Conservation (phyloP, 352 stramenopile species). For the Phytophthora palmivora region DNA sequence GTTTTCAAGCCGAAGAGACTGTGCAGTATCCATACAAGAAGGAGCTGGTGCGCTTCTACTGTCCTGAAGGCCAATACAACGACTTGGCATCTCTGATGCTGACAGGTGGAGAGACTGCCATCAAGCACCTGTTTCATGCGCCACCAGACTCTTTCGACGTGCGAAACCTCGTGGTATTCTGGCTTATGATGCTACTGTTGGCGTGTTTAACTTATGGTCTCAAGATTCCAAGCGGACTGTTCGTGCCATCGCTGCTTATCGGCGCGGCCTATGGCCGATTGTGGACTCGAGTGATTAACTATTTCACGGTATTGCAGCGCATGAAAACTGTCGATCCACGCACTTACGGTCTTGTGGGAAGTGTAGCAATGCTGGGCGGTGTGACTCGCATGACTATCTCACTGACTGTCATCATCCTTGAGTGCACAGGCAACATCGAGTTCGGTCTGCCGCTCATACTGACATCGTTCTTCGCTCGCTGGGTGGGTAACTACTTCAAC, state of each 20-base stretch:
- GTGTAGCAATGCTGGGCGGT: conserved; percentile 95
- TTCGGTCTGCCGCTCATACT: conserved; percentile 98
- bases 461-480: conserved; percentile 96
- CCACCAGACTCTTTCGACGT: conserved; percentile 79
- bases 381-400: conserved; percentile 99
- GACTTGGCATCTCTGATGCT: conserved; percentile 97
- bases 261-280: conserved; percentile 95
- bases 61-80: conserved; percentile 96
- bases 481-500: conserved; percentile 99
- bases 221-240: conserved; percentile 96
- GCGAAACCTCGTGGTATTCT: conserved; percentile 79
- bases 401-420: conserved; percentile 98
- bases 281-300: conserved; percentile 88
- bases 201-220: conserved; percentile 96
- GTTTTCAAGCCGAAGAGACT: conserved; percentile 73
- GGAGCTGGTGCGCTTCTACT: conserved; percentile 95
- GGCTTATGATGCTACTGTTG: conserved; percentile 72
- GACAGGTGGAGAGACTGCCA: conserved; percentile 92
- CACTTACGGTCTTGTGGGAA: conserved; percentile 97
- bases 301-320: conserved; percentile 60
- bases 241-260: conserved; percentile 95
- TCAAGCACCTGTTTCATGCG: conserved; percentile 96
- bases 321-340: conserved; percentile 80
- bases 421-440: conserved; percentile 98
- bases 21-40: conserved; percentile 84